Percentiles rank a stretch among this genome's conserved stretches.
Conservation (phyloP, 73 alveolate species). For the Symbiodinium natans region DNA sequence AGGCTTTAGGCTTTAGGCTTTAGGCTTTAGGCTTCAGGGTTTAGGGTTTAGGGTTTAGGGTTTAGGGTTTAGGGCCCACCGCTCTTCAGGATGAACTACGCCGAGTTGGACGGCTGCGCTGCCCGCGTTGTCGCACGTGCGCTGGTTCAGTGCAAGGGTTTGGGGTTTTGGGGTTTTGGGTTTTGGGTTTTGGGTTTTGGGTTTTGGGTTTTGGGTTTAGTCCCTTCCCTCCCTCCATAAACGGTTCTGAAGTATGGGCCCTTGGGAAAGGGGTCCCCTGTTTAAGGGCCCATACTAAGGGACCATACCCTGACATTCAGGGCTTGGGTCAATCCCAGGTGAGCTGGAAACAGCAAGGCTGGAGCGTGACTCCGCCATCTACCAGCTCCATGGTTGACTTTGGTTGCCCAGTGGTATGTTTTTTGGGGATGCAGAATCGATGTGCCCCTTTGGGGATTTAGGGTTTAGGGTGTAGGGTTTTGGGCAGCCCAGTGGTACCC, state of each 20-base stretch:
- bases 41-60: too few species aligned
- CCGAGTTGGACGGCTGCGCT: slow-evolving; percentile 64
- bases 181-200: too few species aligned
- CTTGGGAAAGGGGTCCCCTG: neutral
- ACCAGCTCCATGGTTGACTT: neutral
- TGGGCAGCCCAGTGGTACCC: too few species aligned
- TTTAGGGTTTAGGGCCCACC: neutral
- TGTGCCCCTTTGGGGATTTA: neutral
- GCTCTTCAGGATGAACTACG: slow-evolving; percentile 15
- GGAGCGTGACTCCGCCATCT: slow-evolving; percentile 41
- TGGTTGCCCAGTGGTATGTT: neutral
- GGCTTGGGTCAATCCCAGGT: neutral
- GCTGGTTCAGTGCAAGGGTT: too few species aligned
- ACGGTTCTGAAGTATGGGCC: neutral
- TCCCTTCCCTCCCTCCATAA: too few species aligned
- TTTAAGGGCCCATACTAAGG: too few species aligned
- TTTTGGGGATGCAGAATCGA: neutral
- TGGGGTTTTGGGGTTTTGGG: too few species aligned
- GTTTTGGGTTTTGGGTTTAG: too few species aligned
- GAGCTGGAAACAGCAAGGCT: neutral
- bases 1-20: too few species aligned
- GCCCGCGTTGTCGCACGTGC: slow-evolving; percentile 53
- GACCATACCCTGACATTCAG: neutral
- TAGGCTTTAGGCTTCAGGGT: too few species aligned
- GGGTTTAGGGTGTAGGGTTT: too few species aligned